phyloP scores from a whole-genome alignment of 1,284 basidiomycete genomes.

The Veloporphyrellus conicus region DNA sequence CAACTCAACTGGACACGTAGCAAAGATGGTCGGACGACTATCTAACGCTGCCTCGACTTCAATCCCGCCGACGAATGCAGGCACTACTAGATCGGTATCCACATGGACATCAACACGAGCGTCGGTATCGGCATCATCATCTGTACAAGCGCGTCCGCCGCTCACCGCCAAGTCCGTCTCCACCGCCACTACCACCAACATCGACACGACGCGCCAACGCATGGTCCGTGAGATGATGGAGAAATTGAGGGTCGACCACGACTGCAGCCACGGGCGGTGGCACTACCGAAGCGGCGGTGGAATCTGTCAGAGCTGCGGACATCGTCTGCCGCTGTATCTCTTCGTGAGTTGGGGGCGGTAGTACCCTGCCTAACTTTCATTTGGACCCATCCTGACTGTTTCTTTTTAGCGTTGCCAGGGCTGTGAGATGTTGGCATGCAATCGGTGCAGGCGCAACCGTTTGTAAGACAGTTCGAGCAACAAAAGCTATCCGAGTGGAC shows the following conservation, averaged over 20 bases:
- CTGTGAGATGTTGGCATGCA: slow-evolving; percentile 33
- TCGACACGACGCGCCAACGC: slow-evolving; percentile 9
- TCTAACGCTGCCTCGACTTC: neutral
- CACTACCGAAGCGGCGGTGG: slow-evolving; percentile 28
- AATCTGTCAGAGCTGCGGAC: slow-evolving; percentile 35
- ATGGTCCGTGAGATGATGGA: slow-evolving; percentile 34
- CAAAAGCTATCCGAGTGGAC: too few species aligned
- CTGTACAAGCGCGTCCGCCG: neutral
- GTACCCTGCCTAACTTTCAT: too few species aligned
- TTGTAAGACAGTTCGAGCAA: slow-evolving; percentile 23
- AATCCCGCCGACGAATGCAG: neutral
- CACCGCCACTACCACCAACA: neutral
- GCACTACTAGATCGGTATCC: neutral
- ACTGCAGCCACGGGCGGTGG: slow-evolving; percentile 34
- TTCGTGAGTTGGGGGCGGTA: slow-evolving; percentile 30
- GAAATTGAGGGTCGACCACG: slow-evolving; percentile 35
- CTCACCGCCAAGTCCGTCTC: neutral
- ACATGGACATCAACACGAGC: neutral
- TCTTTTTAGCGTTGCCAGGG: slow-evolving; percentile 31
- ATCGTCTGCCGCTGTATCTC: slow-evolving; percentile 30
- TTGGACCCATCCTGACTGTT: neutral
- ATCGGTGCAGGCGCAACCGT: slow-evolving; percentile 33
- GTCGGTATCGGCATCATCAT: too few species aligned
- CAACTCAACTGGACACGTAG: too few species aligned
- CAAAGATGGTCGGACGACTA: too few species aligned